Evolutionary conservation across 2,329 filamentous ascomycete species (phyloP), one percentile per base, ranked within the genome.

Genomic region (Cryphonectria radicalis): DNA sequence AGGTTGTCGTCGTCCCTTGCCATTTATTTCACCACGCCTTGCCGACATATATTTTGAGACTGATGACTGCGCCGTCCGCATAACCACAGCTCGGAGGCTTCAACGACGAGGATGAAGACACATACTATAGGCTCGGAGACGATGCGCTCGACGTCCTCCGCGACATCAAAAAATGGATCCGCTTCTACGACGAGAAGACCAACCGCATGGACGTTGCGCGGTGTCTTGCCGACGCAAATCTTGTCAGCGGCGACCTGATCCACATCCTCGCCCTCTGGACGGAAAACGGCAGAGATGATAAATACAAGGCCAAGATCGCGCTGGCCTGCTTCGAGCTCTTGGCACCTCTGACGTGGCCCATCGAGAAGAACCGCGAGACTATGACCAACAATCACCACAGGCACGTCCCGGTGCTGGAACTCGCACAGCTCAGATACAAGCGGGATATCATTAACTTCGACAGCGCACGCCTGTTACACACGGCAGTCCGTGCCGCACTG

Each of bases 171-270:
- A 92, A 92, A 88, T 99, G 96, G 96, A 88, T 99, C 75, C 94
- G 94, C 76, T 90, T 97, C 74, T 96, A 96, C 85, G 95, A 98
- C 80, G 93, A 97, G 79, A 97, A 97, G 80, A 90, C 92, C 74
- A 97, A 97, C 79, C 92, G 95, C 75, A 92, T 97, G 86, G 96
- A 99, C 79, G 96, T 99, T 72, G 95, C 95, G 73, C 89, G 96
- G 82, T 98, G 94, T 80, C 86, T 98, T 75, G 91, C 94, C 78
- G 94, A 98, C 81, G 92, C 94, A 62, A 98, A 98, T 78, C 82
- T 99, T n/a, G 89, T 98, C 70, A 92, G 92, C 78, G 93, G 93
- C 66, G 96, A 99, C 81, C 83, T 99, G 70, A 85, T 98, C 70
- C 94, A 95, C 69, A 98, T 99, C 74, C 86, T 99, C 32, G 91